Base-by-base conservation (phyloP, 768 basidiomycete species). In the Phanerodontia chrysosporium region DNA sequence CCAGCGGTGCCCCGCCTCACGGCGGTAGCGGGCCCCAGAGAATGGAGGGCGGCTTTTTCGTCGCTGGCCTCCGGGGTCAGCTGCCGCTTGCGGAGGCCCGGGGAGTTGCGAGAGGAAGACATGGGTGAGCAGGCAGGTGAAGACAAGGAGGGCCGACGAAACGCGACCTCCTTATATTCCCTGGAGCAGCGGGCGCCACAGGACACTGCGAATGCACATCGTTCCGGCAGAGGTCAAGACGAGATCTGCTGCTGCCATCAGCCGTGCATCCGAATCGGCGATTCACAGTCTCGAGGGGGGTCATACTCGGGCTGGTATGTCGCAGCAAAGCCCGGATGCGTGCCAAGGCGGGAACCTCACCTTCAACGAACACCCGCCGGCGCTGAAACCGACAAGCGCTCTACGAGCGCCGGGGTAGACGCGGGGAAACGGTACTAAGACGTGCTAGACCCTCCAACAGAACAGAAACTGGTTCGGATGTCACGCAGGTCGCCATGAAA, bases 51-150 rank as follows among this genome's bases (percentile, higher is more conserved):
- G 4, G 36, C 18, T 49, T 61, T 57, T 18, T 30, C 48, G 21
- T 55, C 32, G 13, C 27, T 51, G 39, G 12, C 35, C 9, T 62
- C 58, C 7, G 62, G 58, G n/a, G 54, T 29, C 27, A 56, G 49
- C 58, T 58, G 42, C 4, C 67, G 67, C 29, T 65, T 67, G 60
- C 67, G 67, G 18, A 69, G 63, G 49, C 56, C 51, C 6, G 57
- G 55, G 14, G 60, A 49, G 46, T 58, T 62, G 21, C 61, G 54
- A 21, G 61, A 22, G 54, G 58, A 53, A 36, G 65, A 46, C 57
- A 62, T 59, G 39, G 52, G 27, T 56, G 27, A 27, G 1, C 30
- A 30, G 54, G 44, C 21, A 32, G 45, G 25, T 54, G 51, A 44
- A 45, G 51, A n/a, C 18, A 51, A 22, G 25, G 13, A 58, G 36